These are phyloP conservation scores for Acacia acuminata DNA, from an alignment of 306 rosid species.

Conservation along the genomic window DNA sequence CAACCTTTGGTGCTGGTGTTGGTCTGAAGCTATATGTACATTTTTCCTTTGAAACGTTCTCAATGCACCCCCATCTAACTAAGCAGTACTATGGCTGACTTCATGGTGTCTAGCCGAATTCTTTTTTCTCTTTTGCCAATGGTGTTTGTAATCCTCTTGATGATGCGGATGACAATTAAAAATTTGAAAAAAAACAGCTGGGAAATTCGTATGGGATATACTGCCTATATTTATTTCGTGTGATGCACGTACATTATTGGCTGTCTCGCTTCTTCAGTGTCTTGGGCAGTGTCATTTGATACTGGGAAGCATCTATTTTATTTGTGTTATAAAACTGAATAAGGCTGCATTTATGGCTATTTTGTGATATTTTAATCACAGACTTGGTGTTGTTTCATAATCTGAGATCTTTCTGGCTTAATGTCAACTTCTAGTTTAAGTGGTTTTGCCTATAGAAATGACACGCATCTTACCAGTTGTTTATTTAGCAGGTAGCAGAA, in stretches of 20 bases:
- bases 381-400: background rate
- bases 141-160: background rate
- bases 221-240: background rate
- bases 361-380: background rate
- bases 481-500: conserved; percentile 45
- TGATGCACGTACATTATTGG: background rate
- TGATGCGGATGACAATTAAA: background rate
- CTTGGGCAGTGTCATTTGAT: background rate
- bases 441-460: conserved; percentile 4
- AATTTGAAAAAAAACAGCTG: background rate
- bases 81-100: background rate
- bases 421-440: background rate
- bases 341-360: background rate
- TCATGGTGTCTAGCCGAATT: background rate
- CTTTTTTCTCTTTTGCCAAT: background rate
- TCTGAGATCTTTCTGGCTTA: background rate
- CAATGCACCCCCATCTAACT: background rate
- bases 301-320: background rate
- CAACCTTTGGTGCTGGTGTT: background rate
- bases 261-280: background rate
- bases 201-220: background rate
- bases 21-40: background rate
- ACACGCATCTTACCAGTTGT: conserved; percentile 3
- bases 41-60: background rate
- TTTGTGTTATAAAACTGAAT: background rate